These are phyloP conservation scores for Kwoniella sp. DNA, from an alignment of 768 basidiomycete species.

Conservation along the genomic window DNA sequence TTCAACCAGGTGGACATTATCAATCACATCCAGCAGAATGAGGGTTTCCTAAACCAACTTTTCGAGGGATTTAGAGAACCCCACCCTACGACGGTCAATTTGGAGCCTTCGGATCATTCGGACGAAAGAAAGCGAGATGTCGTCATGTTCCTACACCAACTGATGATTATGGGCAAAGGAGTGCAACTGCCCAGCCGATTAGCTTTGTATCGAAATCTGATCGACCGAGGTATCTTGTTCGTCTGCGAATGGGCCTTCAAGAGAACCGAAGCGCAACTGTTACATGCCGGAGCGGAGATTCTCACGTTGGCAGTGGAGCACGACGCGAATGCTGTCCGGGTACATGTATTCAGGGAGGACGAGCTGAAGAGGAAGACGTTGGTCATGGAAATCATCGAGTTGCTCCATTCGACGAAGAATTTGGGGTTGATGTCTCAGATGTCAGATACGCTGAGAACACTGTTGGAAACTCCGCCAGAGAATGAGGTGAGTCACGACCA, in stretches of 20 bases:
- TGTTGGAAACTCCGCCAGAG: slow-evolving; percentile 68
- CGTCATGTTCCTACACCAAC: slow-evolving; percentile 83
- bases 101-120: slow-evolving; percentile 45
- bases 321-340: slow-evolving; percentile 81
- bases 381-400: slow-evolving; percentile 71
- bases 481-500: slow-evolving; percentile 30
- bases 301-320: slow-evolving; percentile 84
- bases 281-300: slow-evolving; percentile 82
- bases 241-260: slow-evolving; percentile 90
- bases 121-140: slow-evolving; percentile 67
- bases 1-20: slow-evolving; percentile 99
- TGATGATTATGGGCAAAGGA: slow-evolving; percentile 94
- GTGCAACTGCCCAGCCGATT: slow-evolving; percentile 86
- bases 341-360: slow-evolving; percentile 80
- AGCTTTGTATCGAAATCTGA: slow-evolving; percentile 78
- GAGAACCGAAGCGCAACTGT: slow-evolving; percentile 66
- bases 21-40: slow-evolving; percentile 78
- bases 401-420: slow-evolving; percentile 78
- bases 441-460: slow-evolving; percentile 78
- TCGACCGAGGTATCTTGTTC: slow-evolving; percentile 84
- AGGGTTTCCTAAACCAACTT: slow-evolving; percentile 73
- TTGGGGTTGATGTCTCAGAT: slow-evolving; percentile 86
- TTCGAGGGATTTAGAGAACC: slow-evolving; percentile 59
- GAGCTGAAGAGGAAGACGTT: slow-evolving; percentile 64
- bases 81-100: slow-evolving; percentile 5